Evolutionary conservation across 2,329 filamentous ascomycete genomes (phyloP).

Genomic region (Colletotrichum camelliae): DNA sequence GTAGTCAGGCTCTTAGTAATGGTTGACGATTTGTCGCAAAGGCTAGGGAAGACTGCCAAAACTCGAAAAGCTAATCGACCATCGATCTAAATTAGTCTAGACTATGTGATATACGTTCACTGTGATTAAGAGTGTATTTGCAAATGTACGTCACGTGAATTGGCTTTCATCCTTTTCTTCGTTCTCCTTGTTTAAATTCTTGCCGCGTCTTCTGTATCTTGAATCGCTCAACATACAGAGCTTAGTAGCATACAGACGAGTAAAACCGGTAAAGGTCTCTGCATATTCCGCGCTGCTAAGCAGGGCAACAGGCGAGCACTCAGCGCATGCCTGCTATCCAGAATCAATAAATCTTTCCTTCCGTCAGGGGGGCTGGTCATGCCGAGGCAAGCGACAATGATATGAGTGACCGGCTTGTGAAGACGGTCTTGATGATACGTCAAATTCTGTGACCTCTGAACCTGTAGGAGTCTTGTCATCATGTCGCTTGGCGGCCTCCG

Average conservation of each 20-base stretch:
- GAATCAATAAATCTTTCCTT: background rate
- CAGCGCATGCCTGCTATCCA: background rate
- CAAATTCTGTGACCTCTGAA: background rate
- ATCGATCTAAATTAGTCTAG: background rate
- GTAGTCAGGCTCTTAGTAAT: background rate
- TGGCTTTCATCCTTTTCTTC: background rate
- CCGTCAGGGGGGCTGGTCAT: background rate
- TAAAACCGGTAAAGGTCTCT: background rate
- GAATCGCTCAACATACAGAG: background rate
- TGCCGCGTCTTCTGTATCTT: background rate
- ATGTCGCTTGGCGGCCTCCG: background rate
- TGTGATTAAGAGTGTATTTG: background rate
- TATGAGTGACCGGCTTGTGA: background rate
- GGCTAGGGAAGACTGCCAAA: background rate
- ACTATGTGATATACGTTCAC: background rate
- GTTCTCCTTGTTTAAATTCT: background rate
- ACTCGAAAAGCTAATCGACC: background rate
- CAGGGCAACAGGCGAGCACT: background rate
- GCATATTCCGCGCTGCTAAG: background rate
- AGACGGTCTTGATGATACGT: background rate
- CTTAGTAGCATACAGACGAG: background rate
- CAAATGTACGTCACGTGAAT: background rate
- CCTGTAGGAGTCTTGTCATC: background rate
- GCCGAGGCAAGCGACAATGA: background rate
- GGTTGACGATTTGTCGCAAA: background rate